Conservation (phyloP, 177 flowering plant species). For the Vitis hybrid region DNA sequence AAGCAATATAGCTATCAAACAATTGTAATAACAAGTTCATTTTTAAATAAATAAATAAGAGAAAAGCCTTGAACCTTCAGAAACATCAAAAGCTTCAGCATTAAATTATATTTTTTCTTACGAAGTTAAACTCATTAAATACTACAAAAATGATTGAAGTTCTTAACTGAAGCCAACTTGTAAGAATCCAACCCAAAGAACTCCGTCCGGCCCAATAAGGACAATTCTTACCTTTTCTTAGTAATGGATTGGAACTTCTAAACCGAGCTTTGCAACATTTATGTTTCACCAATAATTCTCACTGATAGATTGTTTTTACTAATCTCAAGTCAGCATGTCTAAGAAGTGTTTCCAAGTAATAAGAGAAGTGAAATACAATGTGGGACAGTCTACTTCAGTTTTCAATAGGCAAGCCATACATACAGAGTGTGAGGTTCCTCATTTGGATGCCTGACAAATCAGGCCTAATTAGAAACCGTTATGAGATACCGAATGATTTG, state of each 20-base stretch:
- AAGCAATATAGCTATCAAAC: background rate
- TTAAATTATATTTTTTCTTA: background rate
- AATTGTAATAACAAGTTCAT: background rate
- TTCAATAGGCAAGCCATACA: too few relatives aligned
- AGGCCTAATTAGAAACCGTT: too few relatives aligned
- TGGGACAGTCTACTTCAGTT: too few relatives aligned
- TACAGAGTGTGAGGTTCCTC: too few relatives aligned
- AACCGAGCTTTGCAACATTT: background rate
- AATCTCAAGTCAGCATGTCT: background rate
- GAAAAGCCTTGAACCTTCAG: too few relatives aligned
- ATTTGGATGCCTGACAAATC: too few relatives aligned
- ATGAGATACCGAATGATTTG: too few relatives aligned
- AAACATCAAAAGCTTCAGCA: too few relatives aligned
- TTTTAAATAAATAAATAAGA: background rate
- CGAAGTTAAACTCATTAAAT: background rate
- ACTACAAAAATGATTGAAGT: background rate
- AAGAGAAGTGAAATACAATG: background rate
- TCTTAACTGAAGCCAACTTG: background rate
- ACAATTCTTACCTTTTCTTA: background rate
- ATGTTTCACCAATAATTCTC: background rate
- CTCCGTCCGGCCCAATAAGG: background rate
- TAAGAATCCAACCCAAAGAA: background rate
- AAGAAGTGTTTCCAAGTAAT: background rate
- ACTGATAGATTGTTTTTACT: background rate
- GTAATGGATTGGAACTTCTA: background rate